Base-by-base conservation (phyloP, 371 early-diverging fungal species). In the Massospora cicadina region DNA sequence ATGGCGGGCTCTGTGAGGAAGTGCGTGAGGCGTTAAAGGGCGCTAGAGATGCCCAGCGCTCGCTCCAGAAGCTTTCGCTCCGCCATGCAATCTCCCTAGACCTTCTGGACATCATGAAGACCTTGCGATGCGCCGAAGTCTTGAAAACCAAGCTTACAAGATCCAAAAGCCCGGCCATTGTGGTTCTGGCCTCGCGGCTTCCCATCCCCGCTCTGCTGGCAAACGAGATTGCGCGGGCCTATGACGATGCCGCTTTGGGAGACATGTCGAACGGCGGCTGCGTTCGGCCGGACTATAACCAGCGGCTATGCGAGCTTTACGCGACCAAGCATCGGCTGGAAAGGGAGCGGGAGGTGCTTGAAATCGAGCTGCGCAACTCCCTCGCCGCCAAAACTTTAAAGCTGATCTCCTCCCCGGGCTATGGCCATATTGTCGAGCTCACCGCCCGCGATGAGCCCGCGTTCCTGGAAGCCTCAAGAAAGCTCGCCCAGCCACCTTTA, bases 1-100 rank as follows among this genome's bases (percentile, higher is more conserved):
- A 80, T 27, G 65, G 70, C 2, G 75, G 81, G 27, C 65, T 83
- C 2, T 72, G 82, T 28, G 69, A 74, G 3, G 79, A 78, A 25
- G 65, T 87, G 0, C 75, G 81, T 0, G 61, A 70, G 17, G 64
- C 73, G 26, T 64, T 90, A 43, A 66, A 71, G 2, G 75, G 74
- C 26, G 80, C 80, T 60, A 76, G 84, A 21, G 90, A 90, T 68
- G 80, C 83, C 0, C 86, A 86, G 65, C 75, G 89, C 13, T 78
- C 83, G 0, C 68, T 87, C 13, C 87, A 87, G 67, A 77, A 85
- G 65, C 67, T 89, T 2, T 81, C 85, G 1, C 70, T 88, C 5
- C 75, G 77, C 55, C 76, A 76, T 57, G 83, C 82, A 26, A 80
- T 82, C 5, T 79, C 85, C 23, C 73, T 76, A 12, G 89, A 88